Conservation (phyloP, 2,329 filamentous ascomycete genomes). For the Trichoderma koningii region DNA sequence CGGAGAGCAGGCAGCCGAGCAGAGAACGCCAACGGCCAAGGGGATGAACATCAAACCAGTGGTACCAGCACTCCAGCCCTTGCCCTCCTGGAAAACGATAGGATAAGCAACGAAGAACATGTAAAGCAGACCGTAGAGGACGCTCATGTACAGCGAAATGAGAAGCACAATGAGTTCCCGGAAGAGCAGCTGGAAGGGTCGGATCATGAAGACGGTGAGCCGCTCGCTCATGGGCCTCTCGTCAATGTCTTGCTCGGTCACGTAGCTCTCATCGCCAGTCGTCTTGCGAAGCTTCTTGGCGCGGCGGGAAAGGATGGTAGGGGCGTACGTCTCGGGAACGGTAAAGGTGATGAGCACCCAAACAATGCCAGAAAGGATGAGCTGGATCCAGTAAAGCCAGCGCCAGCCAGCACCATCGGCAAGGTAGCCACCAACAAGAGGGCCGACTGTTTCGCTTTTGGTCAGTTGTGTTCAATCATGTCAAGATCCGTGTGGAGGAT, state of each 20-base stretch:
- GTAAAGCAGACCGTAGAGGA: constrained; percentile 73
- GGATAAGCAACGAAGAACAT: constrained; percentile 76
- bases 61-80: constrained; percentile 71
- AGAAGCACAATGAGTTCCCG: constrained; percentile 82
- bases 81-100: constrained; percentile 74
- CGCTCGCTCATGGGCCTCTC: constrained; percentile 67
- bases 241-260: constrained; percentile 81
- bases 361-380: constrained; percentile 70
- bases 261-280: constrained; percentile 66
- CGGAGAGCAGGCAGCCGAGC: constrained; percentile 67
- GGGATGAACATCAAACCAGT: constrained; percentile 89
- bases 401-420: constrained; percentile 72
- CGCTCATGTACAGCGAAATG: constrained; percentile 82
- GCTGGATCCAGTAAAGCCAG: constrained; percentile 85
- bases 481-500: background rate
- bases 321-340: constrained; percentile 87
- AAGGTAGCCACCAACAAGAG: constrained; percentile 75
- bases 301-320: constrained; percentile 70
- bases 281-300: constrained; percentile 71
- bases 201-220: constrained; percentile 72
- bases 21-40: constrained; percentile 72
- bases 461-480: background rate
- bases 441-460: constrained; percentile 53
- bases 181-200: constrained; percentile 85
- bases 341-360: constrained; percentile 82